These are phyloP conservation scores for Ogataea salicorniae DNA, from an alignment of 805 yeast species.

Conservation along the genomic window DNA sequence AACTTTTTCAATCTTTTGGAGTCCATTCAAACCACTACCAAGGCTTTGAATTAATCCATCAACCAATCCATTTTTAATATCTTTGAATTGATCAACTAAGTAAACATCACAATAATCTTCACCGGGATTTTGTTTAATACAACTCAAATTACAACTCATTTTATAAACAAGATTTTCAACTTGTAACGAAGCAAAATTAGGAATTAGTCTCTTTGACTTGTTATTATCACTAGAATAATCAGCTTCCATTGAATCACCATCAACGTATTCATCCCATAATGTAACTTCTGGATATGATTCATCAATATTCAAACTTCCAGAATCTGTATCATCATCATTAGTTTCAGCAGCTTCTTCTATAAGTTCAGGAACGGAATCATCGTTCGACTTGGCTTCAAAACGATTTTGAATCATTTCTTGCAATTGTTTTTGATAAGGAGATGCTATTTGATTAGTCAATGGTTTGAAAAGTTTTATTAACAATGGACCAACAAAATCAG, in stretches of 20 bases:
- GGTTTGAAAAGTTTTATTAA: conserved; percentile 10
- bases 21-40: background rate
- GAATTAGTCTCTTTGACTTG: conserved; percentile 1
- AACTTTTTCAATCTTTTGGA: background rate
- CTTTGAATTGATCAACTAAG: conserved; percentile 13
- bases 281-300: conserved; percentile 14
- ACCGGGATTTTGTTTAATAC: conserved; percentile 7
- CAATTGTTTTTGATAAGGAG: conserved; percentile 7
- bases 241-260: no score
- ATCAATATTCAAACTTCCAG: background rate
- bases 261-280: conserved; percentile 16
- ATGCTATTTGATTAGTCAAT: conserved; percentile 6
- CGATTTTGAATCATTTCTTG: conserved; percentile 8
- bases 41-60: conserved; percentile 8
- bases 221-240: background rate
- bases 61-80: conserved; percentile 9
- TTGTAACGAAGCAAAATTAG: conserved; percentile 22
- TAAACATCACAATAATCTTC: conserved; percentile 29
- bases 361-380: background rate
- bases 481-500: conserved; percentile 11
- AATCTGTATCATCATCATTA: background rate
- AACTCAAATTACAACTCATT: conserved; percentile 12
- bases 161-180: conserved; percentile 17
- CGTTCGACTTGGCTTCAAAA: background rate
- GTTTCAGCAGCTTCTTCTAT: background rate